Percentiles rank a stretch among this genome's conserved stretches.
Conservation (phyloP, 1,284 basidiomycete genomes). For the Schizophyllum amplum region DNA sequence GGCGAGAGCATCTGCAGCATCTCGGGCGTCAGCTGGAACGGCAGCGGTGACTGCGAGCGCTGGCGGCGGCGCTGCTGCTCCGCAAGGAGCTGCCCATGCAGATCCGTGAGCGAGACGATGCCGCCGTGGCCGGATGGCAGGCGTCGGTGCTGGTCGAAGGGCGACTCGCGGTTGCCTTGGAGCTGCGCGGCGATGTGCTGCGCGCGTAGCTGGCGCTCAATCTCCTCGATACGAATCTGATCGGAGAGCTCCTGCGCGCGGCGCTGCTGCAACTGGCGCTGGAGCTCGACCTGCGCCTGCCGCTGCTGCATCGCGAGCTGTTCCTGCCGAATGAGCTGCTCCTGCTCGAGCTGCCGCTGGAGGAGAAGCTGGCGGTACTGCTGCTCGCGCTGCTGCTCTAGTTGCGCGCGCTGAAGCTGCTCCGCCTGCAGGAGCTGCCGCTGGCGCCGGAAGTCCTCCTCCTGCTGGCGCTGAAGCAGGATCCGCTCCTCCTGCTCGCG, state of each 20-base stretch:
- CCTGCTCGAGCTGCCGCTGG: conserved; percentile 13
- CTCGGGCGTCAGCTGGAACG: conserved; percentile 22
- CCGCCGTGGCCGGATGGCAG: conserved; percentile 30
- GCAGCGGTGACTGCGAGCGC: conserved; percentile 42
- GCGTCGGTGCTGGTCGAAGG: conserved; percentile 21
- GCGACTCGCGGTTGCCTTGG: conserved; percentile 19
- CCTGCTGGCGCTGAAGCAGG: conserved; percentile 25
- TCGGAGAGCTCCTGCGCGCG: conserved; percentile 43
- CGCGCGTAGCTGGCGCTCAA: conserved; percentile 48
- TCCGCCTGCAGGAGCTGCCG: conserved; percentile 24
- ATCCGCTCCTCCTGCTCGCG: conserved; percentile 19
- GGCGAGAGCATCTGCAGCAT: conserved; percentile 23
- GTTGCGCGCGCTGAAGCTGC: conserved; percentile 23
- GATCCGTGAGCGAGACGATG: conserved; percentile 29
- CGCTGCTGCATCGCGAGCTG: conserved; percentile 26
- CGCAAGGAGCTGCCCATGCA: conserved; percentile 22
- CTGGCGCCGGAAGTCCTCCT: conserved; percentile 33
- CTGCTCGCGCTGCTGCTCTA: conserved; percentile 35
- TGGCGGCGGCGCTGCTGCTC: conserved; percentile 29
- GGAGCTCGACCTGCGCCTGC: conserved; percentile 38
- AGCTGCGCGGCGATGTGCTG: conserved; percentile 43
- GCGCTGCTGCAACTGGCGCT: conserved; percentile 18
- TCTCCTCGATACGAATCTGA: conserved; percentile 50
- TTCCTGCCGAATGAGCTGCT: conserved; percentile 25
- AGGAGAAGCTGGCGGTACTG: neutral